Evolutionary conservation across 2,329 filamentous ascomycete genomes (phyloP), one percentile per base, ranked within the genome.

Genomic region (Epichloe sylvatica): DNA sequence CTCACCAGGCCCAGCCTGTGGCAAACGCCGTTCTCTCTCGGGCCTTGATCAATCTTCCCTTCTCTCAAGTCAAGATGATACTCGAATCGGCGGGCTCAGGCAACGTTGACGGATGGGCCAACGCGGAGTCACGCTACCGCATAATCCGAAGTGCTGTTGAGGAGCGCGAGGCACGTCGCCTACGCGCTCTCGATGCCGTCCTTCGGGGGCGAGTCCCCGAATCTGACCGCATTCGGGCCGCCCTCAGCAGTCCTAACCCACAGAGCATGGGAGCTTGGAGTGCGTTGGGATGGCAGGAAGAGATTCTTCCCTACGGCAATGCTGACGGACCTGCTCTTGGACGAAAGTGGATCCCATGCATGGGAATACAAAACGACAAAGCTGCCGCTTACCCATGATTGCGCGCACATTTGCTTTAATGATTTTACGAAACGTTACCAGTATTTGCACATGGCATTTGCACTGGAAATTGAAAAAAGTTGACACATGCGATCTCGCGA

Each of bases 1-100:
- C 57, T 7, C 58, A 54, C 33, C 59, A 55, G 40, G 56, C 56
- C 19, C 60, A 59, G 21, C 62, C 62, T 12, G 57, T 59, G 23
- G 64, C 71, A 33, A 71, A 73, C 23, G 69, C 70, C 0, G 64
- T 75, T 0, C 66, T 89, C 5, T 88, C 85, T 0, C 80, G 76
- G 30, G 69, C 86, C 21, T 68, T 90, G 2, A 67, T 87, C 47
- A 86, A 85, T 39, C 67, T 89, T 5, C 85, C 85, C 0, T 85
- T 84, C 55, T 69, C 75, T 13, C 68, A 82, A 30, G 69, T 90
- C 23, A 81, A 84, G 63, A 72, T 74, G 52, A 65, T 86, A 2
- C 70, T 89, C 35, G 81, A 84, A 56, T 78, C 79, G 46, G 54
- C 58, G 6, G 71, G 71, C 25, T 70, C 81, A 8, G 76, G 75